Conservation (phyloP, 768 basidiomycete genomes). For the Glaciozyma antarctica region DNA sequence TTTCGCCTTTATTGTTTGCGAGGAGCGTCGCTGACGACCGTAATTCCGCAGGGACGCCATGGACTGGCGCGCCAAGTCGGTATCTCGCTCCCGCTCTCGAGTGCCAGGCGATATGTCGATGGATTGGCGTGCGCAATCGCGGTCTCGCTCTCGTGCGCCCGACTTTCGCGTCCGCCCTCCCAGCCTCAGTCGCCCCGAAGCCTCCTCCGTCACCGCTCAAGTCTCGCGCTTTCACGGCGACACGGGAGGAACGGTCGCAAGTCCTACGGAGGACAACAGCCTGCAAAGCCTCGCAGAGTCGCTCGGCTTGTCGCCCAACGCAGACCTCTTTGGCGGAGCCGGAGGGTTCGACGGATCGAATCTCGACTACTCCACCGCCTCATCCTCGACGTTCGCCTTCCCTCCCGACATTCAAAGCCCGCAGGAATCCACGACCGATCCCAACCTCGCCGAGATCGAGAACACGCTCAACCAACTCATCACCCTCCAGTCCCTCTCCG, state of each 20-base stretch:
- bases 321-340: background rate
- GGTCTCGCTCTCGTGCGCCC: conserved; percentile 38
- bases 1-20: conserved; percentile 35
- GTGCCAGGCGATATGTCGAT: conserved; percentile 48
- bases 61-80: conserved; percentile 30
- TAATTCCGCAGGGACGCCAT: conserved; percentile 33
- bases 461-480: conserved; percentile 33
- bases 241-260: conserved; percentile 5
- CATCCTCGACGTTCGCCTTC: conserved; percentile 12
- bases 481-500: conserved; percentile 24
- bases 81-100: conserved; percentile 34
- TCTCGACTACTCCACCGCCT: background rate
- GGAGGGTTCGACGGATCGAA: background rate
- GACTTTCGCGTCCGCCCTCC: conserved; percentile 24
- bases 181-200: conserved; percentile 9
- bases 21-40: conserved; percentile 34
- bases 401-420: background rate
- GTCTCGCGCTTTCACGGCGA: conserved; percentile 29
- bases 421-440: background rate
- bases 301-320: conserved; percentile 22
- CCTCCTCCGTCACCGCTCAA: conserved; percentile 19
- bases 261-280: background rate
- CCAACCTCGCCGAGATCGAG: conserved; percentile 31
- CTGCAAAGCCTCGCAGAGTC: conserved; percentile 21
- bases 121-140: conserved; percentile 72